phyloP scores from a whole-genome alignment of 176 grass and related monocot genomes.

The Aegilops umbellulata region DNA sequence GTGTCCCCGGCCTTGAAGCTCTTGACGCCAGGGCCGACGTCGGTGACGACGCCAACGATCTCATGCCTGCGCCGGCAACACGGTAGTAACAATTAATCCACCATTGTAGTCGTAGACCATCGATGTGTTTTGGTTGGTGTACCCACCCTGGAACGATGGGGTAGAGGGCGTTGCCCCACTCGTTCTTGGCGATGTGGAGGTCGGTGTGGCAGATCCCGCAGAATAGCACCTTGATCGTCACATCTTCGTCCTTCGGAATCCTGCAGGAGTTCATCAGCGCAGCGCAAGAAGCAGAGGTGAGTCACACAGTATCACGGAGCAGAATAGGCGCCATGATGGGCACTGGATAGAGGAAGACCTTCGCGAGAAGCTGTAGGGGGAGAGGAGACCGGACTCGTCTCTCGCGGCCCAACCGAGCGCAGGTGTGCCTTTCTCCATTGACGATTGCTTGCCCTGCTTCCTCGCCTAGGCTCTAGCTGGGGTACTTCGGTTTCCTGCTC shows the following conservation, averaged over 20 bases:
- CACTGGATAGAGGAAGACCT: slow-evolving; percentile 6
- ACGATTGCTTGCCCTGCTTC: not conserved
- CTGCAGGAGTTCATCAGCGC: not conserved
- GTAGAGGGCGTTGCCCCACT: slow-evolving; percentile 49
- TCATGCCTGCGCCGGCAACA: slow-evolving; percentile 27
- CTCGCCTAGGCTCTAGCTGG: not conserved
- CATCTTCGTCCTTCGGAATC: slow-evolving; percentile 26
- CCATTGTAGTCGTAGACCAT: not conserved
- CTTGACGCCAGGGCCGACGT: slow-evolving; percentile 26
- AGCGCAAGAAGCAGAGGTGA: not conserved
- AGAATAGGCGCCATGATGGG: not conserved
- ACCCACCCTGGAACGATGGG: slow-evolving; percentile 45
- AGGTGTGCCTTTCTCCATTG: slow-evolving; percentile 7
- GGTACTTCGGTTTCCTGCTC: not conserved
- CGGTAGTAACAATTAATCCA: not conserved
- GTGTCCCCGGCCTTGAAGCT: slow-evolving; percentile 50
- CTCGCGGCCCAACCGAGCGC: slow-evolving; percentile 42
- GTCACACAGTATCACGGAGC: too few species aligned
- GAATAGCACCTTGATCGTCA: slow-evolving; percentile 47
- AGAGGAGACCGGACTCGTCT: slow-evolving; percentile 38
- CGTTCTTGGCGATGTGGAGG: slow-evolving; percentile 46
- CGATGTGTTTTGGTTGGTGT: not conserved
- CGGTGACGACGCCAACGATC: slow-evolving; percentile 41
- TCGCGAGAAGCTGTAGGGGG: slow-evolving; percentile 45
- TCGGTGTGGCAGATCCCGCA: slow-evolving; percentile 55